Percentiles rank a stretch among this genome's conserved stretches.
Evolutionary conservation across 192 early-diverging fungal species (phyloP).

Genomic region (Phycomyces nitens): DNA sequence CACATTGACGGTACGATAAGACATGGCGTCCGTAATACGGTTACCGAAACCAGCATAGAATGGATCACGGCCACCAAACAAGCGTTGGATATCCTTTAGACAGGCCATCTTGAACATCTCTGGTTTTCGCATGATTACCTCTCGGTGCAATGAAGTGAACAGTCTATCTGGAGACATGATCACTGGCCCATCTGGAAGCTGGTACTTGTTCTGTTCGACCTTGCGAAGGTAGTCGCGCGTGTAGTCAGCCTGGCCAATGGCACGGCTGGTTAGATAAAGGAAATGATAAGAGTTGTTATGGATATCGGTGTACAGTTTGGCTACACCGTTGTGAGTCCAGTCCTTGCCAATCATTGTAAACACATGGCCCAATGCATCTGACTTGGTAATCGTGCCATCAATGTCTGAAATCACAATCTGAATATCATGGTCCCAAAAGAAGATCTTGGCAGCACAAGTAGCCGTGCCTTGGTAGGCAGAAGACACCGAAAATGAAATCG

Average conservation of each 20-base stretch:
- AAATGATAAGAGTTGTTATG: conserved; percentile 93
- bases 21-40: conserved; percentile 86
- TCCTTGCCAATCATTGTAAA: conserved; percentile 98
- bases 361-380: conserved; percentile 93
- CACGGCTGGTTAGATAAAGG: conserved; percentile 90
- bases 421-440: conserved; percentile 79
- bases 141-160: conserved; percentile 88
- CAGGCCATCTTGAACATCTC: conserved; percentile 98
- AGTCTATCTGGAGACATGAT: conserved; percentile 95
- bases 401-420: conserved; percentile 97
- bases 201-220: conserved; percentile 83
- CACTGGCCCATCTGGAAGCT: conserved; percentile 91
- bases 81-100: conserved; percentile 82
- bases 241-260: conserved; percentile 90
- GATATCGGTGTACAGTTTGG: conserved; percentile 95
- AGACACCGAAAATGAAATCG: conserved; percentile 83
- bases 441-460: conserved; percentile 83
- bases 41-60: conserved; percentile 99
- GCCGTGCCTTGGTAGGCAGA: conserved; percentile 75
- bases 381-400: conserved; percentile 99
- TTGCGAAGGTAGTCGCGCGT: conserved; percentile 90
- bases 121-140: conserved; percentile 93
- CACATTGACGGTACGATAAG: conserved; percentile 91
- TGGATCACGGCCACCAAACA: conserved; percentile 80
- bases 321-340: conserved; percentile 97